phyloP scores from a whole-genome alignment of 495 filamentous ascomycete genomes.

The Chaetomium cochliodes region DNA sequence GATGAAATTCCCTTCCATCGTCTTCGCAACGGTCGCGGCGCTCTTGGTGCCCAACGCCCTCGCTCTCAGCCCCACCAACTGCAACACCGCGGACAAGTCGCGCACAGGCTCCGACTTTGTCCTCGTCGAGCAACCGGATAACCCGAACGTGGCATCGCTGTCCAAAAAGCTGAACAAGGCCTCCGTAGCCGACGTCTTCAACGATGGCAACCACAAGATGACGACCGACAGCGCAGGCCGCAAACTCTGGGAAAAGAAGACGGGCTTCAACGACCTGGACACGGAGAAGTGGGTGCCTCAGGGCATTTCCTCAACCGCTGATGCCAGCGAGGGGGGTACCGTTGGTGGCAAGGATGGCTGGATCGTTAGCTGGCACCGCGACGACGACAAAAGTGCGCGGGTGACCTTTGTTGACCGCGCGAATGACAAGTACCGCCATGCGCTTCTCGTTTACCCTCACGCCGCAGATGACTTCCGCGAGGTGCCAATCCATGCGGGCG shows the following conservation, averaged over 20 bases:
- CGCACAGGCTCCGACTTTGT: conserved; percentile 17
- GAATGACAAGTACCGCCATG: conserved; percentile 41
- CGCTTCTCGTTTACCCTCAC: conserved; percentile 33
- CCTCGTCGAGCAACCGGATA: conserved; percentile 27
- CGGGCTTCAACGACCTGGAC: conserved; percentile 37
- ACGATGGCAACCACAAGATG: conserved; percentile 40
- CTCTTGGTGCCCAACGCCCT: background rate
- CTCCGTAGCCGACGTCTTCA: conserved; percentile 37
- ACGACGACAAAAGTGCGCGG: conserved; percentile 36
- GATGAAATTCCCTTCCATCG: background rate
- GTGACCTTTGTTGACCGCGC: conserved; percentile 40
- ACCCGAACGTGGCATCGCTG: conserved; percentile 22
- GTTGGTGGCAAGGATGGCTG: conserved; percentile 39
- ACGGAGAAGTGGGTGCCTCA: conserved; percentile 44
- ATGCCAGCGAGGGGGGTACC: conserved; percentile 36
- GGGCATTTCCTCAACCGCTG: conserved; percentile 42
- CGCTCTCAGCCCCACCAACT: conserved; percentile 18
- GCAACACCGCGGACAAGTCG: conserved; percentile 12
- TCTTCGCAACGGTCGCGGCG: background rate
- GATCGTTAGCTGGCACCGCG: conserved; percentile 44
- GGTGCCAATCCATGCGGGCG: conserved; percentile 22
- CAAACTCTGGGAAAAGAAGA: conserved; percentile 31
- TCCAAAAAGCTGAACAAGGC: conserved; percentile 30
- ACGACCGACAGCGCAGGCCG: conserved; percentile 26
- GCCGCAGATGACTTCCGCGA: conserved; percentile 16